Base-by-base conservation (phyloP, 352 stramenopile genomes). In the Phytophthora agathidicida region DNA sequence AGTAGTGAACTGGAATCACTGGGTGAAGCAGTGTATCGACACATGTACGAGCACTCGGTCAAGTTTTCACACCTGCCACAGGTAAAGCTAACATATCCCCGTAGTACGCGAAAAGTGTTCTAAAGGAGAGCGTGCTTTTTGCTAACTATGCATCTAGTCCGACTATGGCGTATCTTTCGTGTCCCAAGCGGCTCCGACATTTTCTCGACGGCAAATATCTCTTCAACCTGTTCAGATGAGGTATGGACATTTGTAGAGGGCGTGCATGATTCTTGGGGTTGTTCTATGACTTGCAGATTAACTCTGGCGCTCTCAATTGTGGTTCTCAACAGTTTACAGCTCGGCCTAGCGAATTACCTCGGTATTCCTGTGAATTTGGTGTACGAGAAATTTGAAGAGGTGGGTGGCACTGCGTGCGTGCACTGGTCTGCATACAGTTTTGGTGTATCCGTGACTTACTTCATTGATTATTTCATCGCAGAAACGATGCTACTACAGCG, bases 171-270 rank as follows among this genome's bases (percentile, higher is more conserved):
- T 87, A 42, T 93, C 86, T 2, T 92, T 95, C 31, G 65, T 88
- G 7, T 80, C 81, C n/a, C 76, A 82, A 71, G 71, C 67, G 3
- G 77, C 72, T 4, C 70, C 75, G 5, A 68, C 77, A 10, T 82
- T 84, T 39, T 79, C 73, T 57, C 68, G 82, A 22, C 71, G 79
- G 36, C 52, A 86, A 27, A 74, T 92, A 22, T 86, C 78, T 10
- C 78, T 95, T 35, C 74, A 88, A 10, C 82, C 82, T 8, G 78
- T 95, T 9, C 78, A 93, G 68, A 90, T 89, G 76, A 95, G 85
- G 81, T 91, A 54, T 39, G 13, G 28, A 7, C 27, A 19, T 11
- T 36, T 22, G 2, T 36, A 50, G 3, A 44, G 13, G 16, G n/a
- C 16, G 14, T 44, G n/a, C 22, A 24, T 38, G 17, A 22, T 7